Base-by-base conservation (phyloP, 768 basidiomycete genomes). In the Termitomyces sp. region DNA sequence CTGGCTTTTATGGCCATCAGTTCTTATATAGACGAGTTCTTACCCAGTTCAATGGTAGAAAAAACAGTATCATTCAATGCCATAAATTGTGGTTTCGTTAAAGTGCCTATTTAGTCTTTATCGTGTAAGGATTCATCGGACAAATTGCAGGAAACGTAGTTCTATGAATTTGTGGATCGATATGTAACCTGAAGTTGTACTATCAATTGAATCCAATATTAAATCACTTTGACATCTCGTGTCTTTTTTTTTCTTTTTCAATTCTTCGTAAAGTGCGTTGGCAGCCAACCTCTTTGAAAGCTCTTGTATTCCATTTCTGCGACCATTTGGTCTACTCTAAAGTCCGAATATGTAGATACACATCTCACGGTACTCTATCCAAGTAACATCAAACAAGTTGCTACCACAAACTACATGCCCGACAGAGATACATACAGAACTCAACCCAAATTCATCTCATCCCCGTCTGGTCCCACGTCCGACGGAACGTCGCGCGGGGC, bases 401-500 rank as follows among this genome's bases (percentile, higher is more conserved):
- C 7, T 29, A 33, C 33, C 22, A 53, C 10, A 12, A 39, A 41
- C 18, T 6, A 42, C 26, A 39, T 29, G 18, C 41, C 31, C 5
- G 28, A 31, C 13, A 12, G 22, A 28, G 6, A 13, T 55, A 0
- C 20, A 28, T 33, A 18, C 7, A 44, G 22, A 22, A 44, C 47
- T 69, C 60, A 72, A 20, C 65, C 68, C 37, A 72, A 47, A 52
- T 61, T 65, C 71, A 72, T 72, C 61, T 65, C 68, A 48, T 72
- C 68, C 34, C 56, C 61, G 33, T 60, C 59, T n/a, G 51, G 26
- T 33, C 60, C 57, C 29, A 58, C 58, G 48, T 62, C 60, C 36
- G 51, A 53, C 15, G 60, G 61, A 18, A 59, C 60, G 53, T 68
- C 66, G 42, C 51, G 58, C 42, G 42, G 39, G 18, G 39, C 39